Percentiles rank a stretch among this genome's conserved stretches.
Conservation (phyloP, 352 stramenopile genomes). For the Phytophthora boehmeriae region DNA sequence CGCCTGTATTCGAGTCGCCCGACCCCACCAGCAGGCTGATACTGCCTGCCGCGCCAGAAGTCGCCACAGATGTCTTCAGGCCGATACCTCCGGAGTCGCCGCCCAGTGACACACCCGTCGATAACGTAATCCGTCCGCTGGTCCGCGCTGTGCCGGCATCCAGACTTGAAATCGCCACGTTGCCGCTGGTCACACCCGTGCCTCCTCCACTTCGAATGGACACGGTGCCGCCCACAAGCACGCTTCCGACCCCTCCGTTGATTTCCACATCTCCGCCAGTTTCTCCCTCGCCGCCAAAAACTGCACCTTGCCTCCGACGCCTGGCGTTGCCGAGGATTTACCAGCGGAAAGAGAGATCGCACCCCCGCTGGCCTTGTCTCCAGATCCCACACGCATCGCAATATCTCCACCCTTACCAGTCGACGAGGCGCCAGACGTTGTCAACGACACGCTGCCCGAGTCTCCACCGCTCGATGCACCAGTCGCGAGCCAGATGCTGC, state of each 20-base stretch:
- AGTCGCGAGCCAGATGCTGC: background rate
- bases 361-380: background rate
- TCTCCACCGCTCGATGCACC: background rate
- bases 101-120: conserved; percentile 4
- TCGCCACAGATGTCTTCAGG: conserved; percentile 3
- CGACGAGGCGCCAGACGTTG: conserved; percentile 4
- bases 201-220: conserved; percentile 24
- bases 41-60: background rate
- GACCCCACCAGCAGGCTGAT: conserved; percentile 11
- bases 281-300: background rate
- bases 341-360: conserved; percentile 10
- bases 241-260: conserved; percentile 1
- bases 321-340: conserved; percentile 4
- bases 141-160: background rate
- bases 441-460: conserved; percentile 3
- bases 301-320: conserved; percentile 7
- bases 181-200: conserved; percentile 9
- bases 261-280: conserved; percentile 18
- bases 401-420: conserved; percentile 11
- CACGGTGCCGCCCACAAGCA: conserved; percentile 17
- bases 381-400: conserved; percentile 3
- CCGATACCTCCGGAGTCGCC: conserved; percentile 5
- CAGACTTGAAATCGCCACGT: conserved; percentile 18
- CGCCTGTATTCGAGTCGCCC: conserved; percentile 1
- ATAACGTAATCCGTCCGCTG: conserved; percentile 6